Conservation (phyloP, 257 asterid genomes). For the Solanum lignicaule region DNA sequence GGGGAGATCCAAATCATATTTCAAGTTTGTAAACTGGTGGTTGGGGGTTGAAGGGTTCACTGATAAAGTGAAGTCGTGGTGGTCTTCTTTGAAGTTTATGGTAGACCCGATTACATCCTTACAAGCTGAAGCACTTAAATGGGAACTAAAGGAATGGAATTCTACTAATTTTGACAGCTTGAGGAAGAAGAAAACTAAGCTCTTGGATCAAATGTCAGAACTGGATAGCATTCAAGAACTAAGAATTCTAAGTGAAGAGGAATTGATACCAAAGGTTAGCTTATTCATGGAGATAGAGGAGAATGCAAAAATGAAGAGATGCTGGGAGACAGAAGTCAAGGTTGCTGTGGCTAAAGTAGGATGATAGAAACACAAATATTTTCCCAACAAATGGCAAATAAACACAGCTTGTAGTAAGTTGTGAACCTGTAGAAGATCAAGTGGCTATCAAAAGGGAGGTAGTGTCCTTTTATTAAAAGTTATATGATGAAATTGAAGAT, state of each 20-base stretch:
- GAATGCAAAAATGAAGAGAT: not conserved
- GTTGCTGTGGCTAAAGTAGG: not conserved
- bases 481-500: not conserved
- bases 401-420: not conserved
- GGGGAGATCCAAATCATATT: not conserved
- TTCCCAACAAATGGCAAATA: not conserved
- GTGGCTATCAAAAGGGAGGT: not conserved
- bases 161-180: not conserved
- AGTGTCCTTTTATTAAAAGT: not conserved
- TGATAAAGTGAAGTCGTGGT: not conserved
- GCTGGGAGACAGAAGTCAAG: not conserved
- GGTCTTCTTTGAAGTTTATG: not conserved
- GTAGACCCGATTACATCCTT: not conserved
- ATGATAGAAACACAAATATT: not conserved
- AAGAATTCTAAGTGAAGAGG: not conserved
- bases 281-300: not conserved
- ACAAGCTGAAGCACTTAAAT: not conserved
- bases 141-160: not conserved
- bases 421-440: not conserved
- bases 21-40: not conserved
- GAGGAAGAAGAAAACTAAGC: not conserved
- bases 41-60: not conserved
- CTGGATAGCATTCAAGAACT: not conserved
- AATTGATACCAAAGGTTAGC: not conserved
- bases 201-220: not conserved